phyloP scores from a whole-genome alignment of 2,329 filamentous ascomycete species.

The Huntiella savannae region DNA sequence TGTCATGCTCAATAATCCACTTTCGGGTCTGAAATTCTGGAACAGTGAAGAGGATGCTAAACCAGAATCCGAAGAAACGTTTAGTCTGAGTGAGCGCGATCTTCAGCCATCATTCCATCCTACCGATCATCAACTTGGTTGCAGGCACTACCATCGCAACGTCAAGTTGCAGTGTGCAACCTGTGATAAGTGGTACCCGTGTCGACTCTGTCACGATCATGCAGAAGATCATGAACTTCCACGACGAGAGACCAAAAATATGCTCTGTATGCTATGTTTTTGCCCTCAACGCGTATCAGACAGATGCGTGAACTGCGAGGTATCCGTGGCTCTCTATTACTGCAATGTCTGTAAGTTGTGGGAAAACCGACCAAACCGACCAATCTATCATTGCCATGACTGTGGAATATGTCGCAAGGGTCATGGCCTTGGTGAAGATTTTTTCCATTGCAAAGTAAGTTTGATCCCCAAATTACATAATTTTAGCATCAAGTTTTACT shows the following conservation, averaged over 20 bases:
- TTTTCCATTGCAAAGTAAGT: constrained; percentile 87
- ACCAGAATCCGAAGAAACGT: constrained; percentile 20
- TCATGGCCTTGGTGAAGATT: constrained; percentile 84
- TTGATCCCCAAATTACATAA: neutral
- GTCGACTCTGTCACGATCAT: constrained; percentile 81
- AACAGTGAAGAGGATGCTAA: constrained; percentile 12
- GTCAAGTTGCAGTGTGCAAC: constrained; percentile 88
- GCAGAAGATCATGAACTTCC: constrained; percentile 62
- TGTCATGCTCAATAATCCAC: constrained; percentile 16
- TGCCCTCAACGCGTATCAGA: constrained; percentile 69
- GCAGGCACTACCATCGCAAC: constrained; percentile 83
- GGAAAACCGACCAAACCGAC: constrained; percentile 81
- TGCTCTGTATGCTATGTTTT: constrained; percentile 92
- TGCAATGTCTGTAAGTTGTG: constrained; percentile 90
- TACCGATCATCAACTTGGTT: constrained; percentile 42
- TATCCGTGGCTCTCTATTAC: constrained; percentile 71
- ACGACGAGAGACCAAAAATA: constrained; percentile 71
- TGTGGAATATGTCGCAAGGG: constrained; percentile 91
- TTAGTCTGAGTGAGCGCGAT: constrained; percentile 39
- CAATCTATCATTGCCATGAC: constrained; percentile 89
- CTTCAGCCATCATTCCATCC: constrained; percentile 37
- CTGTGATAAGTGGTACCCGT: constrained; percentile 85
- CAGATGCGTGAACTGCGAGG: constrained; percentile 57
- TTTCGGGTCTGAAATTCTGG: constrained; percentile 41
- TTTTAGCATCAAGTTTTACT: constrained; percentile 4